Evolutionary conservation across 2,329 filamentous ascomycete species (phyloP), one percentile per base, ranked within the genome.

Genomic region (Ascochyta pisi): DNA sequence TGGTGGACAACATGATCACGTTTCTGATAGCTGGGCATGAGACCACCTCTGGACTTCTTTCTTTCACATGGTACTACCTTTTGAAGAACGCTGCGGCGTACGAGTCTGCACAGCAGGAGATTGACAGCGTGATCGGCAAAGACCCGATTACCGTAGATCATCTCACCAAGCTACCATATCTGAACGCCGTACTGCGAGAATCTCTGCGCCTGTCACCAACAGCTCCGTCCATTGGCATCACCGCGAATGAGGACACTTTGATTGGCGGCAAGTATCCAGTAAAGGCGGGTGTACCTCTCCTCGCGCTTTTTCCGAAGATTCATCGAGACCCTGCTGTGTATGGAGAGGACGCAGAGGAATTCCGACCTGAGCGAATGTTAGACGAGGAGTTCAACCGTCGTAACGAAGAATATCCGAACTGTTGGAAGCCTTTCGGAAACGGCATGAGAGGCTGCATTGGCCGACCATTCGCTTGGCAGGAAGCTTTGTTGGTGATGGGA

Each of bases 1-100:
- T 89, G 44, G 81, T 88, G 43, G 86, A 89, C 71, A 88, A 91
- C 69, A 86, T 91, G 62, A 84, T 89, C 49, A 83, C 83, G 2
- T 89, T 90, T 78, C 82, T 89, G 37, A 86, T 64, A 66, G 83
- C 64, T 34, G 66, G 69, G 3, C 57, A 77, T 73, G 58, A 77
- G 73, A 76, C 73, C 0, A 76, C 74, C 4, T 75, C 74, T 12
- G 73, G 73, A 4, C 53, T 75, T 2, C 56, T 77, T 6, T 77
- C 74, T 0, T 79, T 78, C 7, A 74, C 77, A 8, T 80, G 86
- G 57, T 81, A 82, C 61, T 79, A 83, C 46, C 75, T 87, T 2
- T 60, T 82, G 1, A 80, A 81, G 70, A 83, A 83, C 65, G 83
- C 83, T 0, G 68, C 76, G 0, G 78, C 75, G 0, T 73, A 85